These are phyloP conservation scores for Musa balbisiana DNA, from an alignment of 202 grass and related monocot genomes.

Conservation along the genomic window DNA sequence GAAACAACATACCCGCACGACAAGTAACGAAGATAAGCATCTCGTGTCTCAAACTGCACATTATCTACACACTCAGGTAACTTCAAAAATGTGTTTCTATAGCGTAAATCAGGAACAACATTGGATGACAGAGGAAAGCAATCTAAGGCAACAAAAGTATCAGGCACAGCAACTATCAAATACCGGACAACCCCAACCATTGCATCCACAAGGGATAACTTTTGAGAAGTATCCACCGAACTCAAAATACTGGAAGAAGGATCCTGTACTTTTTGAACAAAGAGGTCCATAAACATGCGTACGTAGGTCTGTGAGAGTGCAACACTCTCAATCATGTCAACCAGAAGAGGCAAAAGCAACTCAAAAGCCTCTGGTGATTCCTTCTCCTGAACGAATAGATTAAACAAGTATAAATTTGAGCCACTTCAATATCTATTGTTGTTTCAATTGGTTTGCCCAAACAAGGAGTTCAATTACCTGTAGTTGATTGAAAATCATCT, in stretches of 20 bases:
- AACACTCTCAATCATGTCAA: conserved; percentile 71
- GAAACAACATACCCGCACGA: conserved; percentile 76
- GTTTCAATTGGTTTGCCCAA: background rate
- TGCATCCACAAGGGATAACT: conserved; percentile 48
- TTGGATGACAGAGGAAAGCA: conserved; percentile 79
- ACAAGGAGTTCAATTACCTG: conserved; percentile 44
- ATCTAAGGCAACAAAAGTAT: conserved; percentile 97
- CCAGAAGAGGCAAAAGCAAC: conserved; percentile 68
- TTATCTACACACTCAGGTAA: conserved; percentile 44
- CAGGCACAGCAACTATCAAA: conserved; percentile 82
- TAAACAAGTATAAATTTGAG: background rate
- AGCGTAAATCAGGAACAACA: conserved; percentile 67
- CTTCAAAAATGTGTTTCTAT: conserved; percentile 56
- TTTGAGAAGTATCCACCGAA: conserved; percentile 43
- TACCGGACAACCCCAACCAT: conserved; percentile 72
- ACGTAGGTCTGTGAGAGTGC: conserved; percentile 78
- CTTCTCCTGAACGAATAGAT: conserved; percentile 56
- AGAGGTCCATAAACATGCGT: conserved; percentile 65
- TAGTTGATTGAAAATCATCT: conserved; percentile 68
- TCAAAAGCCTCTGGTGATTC: conserved; percentile 78
- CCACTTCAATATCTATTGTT: background rate
- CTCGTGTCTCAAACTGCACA: conserved; percentile 50
- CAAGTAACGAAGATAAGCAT: conserved; percentile 66
- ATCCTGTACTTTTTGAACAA: conserved; percentile 56
- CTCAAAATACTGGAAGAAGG: conserved; percentile 31